These are phyloP conservation scores for Epithemia pelagica DNA, from an alignment of 108 stramenopile genomes.

Conservation along the genomic window DNA sequence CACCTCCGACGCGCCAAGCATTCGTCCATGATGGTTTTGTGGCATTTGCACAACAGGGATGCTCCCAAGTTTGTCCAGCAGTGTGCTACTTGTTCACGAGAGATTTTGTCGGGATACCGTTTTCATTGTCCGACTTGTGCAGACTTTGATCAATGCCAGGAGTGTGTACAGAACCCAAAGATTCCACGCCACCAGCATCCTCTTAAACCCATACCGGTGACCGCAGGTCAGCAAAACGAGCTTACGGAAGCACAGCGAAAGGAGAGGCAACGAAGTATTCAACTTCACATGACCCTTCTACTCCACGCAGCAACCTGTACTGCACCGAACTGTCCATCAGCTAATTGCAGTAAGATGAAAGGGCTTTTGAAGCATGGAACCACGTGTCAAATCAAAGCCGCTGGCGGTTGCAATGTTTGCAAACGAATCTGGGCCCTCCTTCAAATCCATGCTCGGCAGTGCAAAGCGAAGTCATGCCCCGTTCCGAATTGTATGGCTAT, in stretches of 20 bases:
- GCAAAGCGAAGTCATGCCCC: conserved; percentile 75
- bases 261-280: conserved; percentile 86
- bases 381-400: conserved; percentile 76
- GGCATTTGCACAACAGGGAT: conserved; percentile 96
- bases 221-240: conserved; percentile 59
- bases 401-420: conserved; percentile 93
- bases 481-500: conserved; percentile 95
- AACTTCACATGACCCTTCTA: conserved; percentile 95
- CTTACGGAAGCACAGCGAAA: conserved; percentile 88
- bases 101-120: conserved; percentile 74
- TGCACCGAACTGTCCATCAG: conserved; percentile 77
- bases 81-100: conserved; percentile 81
- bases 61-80: conserved; percentile 94
- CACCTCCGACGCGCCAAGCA: conserved; percentile 96
- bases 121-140: conserved; percentile 89
- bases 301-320: conserved; percentile 89
- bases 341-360: conserved; percentile 98
- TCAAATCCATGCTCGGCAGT: conserved; percentile 94
- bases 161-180: conserved; percentile 76
- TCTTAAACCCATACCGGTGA: conserved; percentile 77
- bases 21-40: conserved; percentile 98
- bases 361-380: conserved; percentile 82
- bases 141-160: conserved; percentile 91
- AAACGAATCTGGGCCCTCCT: conserved; percentile 98
- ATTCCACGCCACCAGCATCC: conserved; percentile 76